phyloP scores from a whole-genome alignment of 2,329 filamentous ascomycete species.

The Pseudodiploospora longispora region DNA sequence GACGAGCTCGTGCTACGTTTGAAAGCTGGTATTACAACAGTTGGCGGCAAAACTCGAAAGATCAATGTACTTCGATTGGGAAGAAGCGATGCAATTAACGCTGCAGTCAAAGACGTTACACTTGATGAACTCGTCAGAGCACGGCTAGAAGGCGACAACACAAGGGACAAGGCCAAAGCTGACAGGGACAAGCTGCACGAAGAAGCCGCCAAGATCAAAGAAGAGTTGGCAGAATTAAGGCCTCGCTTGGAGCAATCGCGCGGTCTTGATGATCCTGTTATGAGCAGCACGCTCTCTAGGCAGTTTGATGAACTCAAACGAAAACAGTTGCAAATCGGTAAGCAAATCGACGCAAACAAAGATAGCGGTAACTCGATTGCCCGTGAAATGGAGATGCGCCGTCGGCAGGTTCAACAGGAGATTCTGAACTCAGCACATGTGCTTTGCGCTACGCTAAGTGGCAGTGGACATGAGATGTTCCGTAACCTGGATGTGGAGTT shows the following conservation, averaged over 20 bases:
- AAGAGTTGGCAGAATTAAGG: slow-evolving; percentile 62
- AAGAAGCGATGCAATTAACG: slow-evolving; percentile 85
- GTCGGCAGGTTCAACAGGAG: slow-evolving; percentile 78
- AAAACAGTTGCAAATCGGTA: slow-evolving; percentile 64
- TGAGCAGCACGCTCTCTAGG: slow-evolving; percentile 54
- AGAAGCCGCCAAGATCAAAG: slow-evolving; percentile 65
- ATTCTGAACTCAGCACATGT: slow-evolving; percentile 88
- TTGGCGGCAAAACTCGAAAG: slow-evolving; percentile 61
- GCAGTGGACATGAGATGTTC: slow-evolving; percentile 96
- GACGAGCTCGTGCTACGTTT: slow-evolving; percentile 92
- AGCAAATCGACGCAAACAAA: slow-evolving; percentile 78
- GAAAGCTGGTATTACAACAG: slow-evolving; percentile 76
- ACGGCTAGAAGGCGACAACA: slow-evolving; percentile 54
- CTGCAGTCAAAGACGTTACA: slow-evolving; percentile 81
- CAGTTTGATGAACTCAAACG: slow-evolving; percentile 72
- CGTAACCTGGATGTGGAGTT: slow-evolving; percentile 91
- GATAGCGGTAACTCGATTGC: slow-evolving; percentile 75
- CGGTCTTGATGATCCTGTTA: slow-evolving; percentile 39
- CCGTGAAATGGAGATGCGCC: slow-evolving; percentile 78
- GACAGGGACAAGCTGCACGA: slow-evolving; percentile 53
- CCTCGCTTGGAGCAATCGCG: slow-evolving; percentile 63
- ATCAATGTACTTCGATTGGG: slow-evolving; percentile 86
- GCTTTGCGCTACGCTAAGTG: slow-evolving; percentile 89
- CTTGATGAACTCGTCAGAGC: slow-evolving; percentile 83
- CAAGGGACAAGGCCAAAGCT: slow-evolving; percentile 47